Evolutionary conservation across 208 protist species (phyloP), one percentile per base, ranked within the genome.

Genomic region (Tetramitus jugosus): DNA sequence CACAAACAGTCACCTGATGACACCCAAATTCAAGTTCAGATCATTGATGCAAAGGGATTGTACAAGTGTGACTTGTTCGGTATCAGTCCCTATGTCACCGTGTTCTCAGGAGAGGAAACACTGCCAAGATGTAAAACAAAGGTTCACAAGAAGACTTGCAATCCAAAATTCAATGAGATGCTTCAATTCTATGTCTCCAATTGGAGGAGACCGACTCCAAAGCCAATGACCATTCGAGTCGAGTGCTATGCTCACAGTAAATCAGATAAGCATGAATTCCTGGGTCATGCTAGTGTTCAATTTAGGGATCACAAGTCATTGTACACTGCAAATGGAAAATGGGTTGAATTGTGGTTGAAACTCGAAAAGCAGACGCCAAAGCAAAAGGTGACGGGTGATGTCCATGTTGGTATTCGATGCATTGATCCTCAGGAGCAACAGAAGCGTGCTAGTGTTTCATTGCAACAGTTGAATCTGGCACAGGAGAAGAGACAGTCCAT

Each of bases 301-400:
- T 71, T 71, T 49, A 71, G 29, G 31, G 65, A 71, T 33, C 35
- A 71, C 35, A 29, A 17, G 31, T 35, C 65, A 26, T 71, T 71
- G 40, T 29, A 71, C 10, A 29, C 26, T 49, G 49, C 65, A 4
- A 71, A 35, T 35, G 65, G 65, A 71, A 71, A 71, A 37, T 71
- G 65, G 65, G 17, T 49, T 31, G 65, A 71, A 49, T 29, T 69
- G 26, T 69, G 62, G 62, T 37, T 69, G 20, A 29, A 29, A 26
- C 62, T 69, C 39, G 26, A 69, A 69, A 69, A 71, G 40, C 26
- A 40, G 29, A 71, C 65, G 10, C 49, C 65, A 14, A 71, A 71
- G 33, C 39, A 71, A 17, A 71, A 71, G 29, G 65, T 71, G 26
- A 37, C 39, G 10, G 65, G 65, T 17, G 65, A 71, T 49, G 4